These are phyloP conservation scores for Elsinoe perseae DNA, from an alignment of 2,329 filamentous ascomycete species.

Conservation along the genomic window DNA sequence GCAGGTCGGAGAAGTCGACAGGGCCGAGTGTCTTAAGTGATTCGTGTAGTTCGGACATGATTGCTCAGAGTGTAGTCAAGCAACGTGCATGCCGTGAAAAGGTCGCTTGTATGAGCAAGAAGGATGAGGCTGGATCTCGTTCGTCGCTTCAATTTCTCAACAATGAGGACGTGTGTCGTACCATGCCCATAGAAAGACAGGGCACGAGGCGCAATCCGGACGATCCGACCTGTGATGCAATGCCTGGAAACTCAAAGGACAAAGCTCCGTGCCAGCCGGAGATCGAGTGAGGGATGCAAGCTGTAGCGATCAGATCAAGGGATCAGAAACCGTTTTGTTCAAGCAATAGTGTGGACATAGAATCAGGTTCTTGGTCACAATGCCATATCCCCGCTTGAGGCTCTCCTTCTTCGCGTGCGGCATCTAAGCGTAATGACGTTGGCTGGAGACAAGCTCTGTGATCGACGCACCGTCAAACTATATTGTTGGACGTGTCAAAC, in stretches of 20 bases:
- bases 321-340: not conserved
- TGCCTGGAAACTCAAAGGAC: conserved; percentile 2
- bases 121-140: not conserved
- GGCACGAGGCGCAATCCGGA: not conserved
- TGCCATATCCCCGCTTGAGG: not conserved
- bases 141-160: not conserved
- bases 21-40: conserved; percentile 39
- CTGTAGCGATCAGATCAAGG: not conserved
- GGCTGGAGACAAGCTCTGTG: not conserved
- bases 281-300: not conserved
- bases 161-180: too few relatives aligned
- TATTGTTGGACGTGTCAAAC: not conserved
- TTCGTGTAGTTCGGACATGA: conserved; percentile 38
- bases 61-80: conserved; percentile 2
- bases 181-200: not conserved
- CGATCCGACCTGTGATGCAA: conserved; percentile 11
- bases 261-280: conserved; percentile 1
- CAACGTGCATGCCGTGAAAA: not conserved
- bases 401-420: not conserved
- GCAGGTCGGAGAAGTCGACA: conserved; percentile 39
- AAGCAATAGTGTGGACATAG: not conserved
- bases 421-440: not conserved
- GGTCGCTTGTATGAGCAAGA: too few relatives aligned
- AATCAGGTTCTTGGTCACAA: not conserved
- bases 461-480: conserved; percentile 1